These are phyloP conservation scores for Diaporthe velutina DNA, from an alignment of 2,329 filamentous ascomycete genomes.

Conservation along the genomic window DNA sequence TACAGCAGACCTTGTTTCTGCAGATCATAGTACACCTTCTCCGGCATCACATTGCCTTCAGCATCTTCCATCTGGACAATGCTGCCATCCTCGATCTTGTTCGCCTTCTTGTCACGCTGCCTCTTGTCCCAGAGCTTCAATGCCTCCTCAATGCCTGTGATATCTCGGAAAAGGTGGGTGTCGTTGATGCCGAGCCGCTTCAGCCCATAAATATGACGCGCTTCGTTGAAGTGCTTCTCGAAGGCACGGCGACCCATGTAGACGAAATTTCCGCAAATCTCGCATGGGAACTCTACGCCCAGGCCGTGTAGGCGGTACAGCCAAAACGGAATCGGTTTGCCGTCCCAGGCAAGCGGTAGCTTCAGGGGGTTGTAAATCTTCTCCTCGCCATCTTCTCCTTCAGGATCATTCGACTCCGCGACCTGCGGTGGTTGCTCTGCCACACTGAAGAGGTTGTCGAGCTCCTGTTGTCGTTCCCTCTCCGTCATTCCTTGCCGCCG, in stretches of 20 bases:
- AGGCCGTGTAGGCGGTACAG: conserved; percentile 96
- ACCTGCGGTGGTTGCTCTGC: conserved; percentile 61
- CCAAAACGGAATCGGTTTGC: conserved; percentile 99
- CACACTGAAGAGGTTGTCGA: conserved; percentile 82
- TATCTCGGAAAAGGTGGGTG: conserved; percentile 91
- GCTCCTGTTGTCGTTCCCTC: conserved; percentile 91
- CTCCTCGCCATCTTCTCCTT: conserved; percentile 83
- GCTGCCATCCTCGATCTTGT: conserved; percentile 81
- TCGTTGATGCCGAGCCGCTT: conserved; percentile 96
- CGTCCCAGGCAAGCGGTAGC: conserved; percentile 95
- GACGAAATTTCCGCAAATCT: conserved; percentile 98
- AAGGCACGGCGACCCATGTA: conserved; percentile 97
- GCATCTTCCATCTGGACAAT: conserved; percentile 99
- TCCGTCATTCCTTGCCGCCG: conserved; percentile 98
- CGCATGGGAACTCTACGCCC: conserved; percentile 94
- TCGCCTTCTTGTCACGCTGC: conserved; percentile 84
- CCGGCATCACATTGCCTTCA: conserved; percentile 98
- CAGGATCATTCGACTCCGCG: conserved; percentile 71
- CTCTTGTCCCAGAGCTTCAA: conserved; percentile 93
- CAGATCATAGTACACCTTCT: conserved; percentile 97
- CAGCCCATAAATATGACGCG: conserved; percentile 90
- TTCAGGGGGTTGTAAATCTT: conserved; percentile 98
- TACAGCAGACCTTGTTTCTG: conserved; percentile 87
- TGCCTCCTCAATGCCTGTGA: conserved; percentile 92
- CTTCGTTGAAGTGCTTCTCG: conserved; percentile 98